A percentile compares a stretch with the other conserved stretches of the same genome.
These are phyloP conservation scores for Cryphonectria carpinicola DNA, from an alignment of 2,329 filamentous ascomycete genomes.

Conservation along the genomic window DNA sequence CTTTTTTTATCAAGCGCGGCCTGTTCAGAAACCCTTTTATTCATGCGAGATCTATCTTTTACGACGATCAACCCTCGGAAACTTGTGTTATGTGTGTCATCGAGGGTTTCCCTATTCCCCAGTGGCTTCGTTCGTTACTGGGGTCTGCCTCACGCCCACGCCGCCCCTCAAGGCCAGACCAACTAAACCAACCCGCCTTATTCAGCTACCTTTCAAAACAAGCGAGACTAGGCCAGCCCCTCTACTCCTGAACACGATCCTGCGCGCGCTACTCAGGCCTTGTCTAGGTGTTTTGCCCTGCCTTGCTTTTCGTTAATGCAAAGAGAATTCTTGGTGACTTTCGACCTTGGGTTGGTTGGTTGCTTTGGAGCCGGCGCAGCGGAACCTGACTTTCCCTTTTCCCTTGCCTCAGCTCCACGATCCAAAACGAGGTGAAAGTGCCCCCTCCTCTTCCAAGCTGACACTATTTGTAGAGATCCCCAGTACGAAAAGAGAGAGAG, in stretches of 20 bases:
- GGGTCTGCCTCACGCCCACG: conserved; percentile 5
- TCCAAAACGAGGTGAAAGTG: neutral
- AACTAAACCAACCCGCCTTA: neutral
- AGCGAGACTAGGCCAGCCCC: neutral
- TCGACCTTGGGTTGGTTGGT: neutral
- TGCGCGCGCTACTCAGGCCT: neutral
- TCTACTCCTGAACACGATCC: conserved; percentile 1
- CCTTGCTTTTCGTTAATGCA: neutral
- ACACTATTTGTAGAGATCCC: neutral
- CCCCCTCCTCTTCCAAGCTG: neutral
- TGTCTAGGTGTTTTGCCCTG: neutral
- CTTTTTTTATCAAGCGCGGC: neutral
- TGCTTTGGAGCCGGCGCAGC: neutral
- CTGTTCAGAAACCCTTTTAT: conserved; percentile 20
- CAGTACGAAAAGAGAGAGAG: neutral
- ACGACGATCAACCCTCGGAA: conserved; percentile 15
- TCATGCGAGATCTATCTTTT: conserved; percentile 13
- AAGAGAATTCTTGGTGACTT: neutral
- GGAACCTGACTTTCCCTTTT: neutral
- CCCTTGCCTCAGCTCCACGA: neutral
- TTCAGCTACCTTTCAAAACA: neutral
- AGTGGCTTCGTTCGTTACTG: neutral
- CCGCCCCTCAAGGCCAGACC: neutral
- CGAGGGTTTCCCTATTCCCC: neutral
- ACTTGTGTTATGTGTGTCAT: neutral